Evolutionary conservation across 306 rosid species (phyloP), one percentile per base, ranked within the genome.

Genomic region (Vigna mungo): DNA sequence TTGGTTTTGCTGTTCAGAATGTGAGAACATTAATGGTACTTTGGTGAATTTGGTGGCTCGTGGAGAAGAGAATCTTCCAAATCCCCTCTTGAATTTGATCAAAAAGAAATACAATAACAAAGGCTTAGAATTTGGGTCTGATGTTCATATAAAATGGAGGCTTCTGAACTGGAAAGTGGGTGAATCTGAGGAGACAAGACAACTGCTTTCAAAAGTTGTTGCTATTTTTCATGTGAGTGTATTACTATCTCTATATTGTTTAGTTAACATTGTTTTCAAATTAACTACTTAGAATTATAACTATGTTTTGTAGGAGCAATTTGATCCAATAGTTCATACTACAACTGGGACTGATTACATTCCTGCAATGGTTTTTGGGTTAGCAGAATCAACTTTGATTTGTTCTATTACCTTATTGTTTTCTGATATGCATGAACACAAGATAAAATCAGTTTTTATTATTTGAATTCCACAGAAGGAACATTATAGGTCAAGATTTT

Each of bases 331-430:
- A 63, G 76, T 87, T 71, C 91, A 90, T 82, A 5, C 91, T 39
- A 48, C 78, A 58, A 75, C 96, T 13, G 76, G 80, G 9, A 72
- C 55, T 4, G 96, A 95, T 87, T 87, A 85, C 66, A 95, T 95
- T 75, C 82, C 88, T 1, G 44, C 86, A 15, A 89, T 95, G 97
- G 77, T 95, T 75, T 88, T 69, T 49, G 97, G 97, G 99, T 95
- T 81, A 79, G 89, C 23, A 72, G 4, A n/a, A 5, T 60, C 58
- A 14, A 48, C 18, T 25, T 39, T 2, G 21, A 74, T 44, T 75
- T 44, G 13, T 73, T 49, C 30, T 23, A 9, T 30, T 32, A 18
- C 9, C 8, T 25, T 43, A n/a, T n/a, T 41, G 13, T 63, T 27
- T 43, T 41, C 39, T 9, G 17, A 36, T 14, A 20, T 76, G 34